These are phyloP conservation scores for Eucalyptus lansdowneana DNA, from an alignment of 345 rosid species.

Conservation along the genomic window DNA sequence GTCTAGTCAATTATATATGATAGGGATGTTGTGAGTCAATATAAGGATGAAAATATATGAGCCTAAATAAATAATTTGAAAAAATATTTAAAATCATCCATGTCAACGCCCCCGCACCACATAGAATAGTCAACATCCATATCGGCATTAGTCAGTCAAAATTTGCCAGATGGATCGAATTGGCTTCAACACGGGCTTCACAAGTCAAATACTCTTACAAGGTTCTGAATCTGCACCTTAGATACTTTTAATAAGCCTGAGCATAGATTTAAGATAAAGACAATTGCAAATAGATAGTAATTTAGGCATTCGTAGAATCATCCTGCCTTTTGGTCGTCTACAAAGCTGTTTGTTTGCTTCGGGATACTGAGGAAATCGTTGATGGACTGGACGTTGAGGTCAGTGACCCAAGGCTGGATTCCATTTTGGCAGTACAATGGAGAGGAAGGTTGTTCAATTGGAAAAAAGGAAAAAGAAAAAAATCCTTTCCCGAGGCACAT, in stretches of 20 bases:
- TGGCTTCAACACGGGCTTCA: neutral
- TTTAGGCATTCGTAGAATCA: neutral
- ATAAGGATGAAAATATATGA: no score
- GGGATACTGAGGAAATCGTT: neutral
- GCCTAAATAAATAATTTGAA: no score
- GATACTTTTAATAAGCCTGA: neutral
- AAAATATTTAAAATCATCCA: no score
- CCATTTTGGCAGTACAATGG: neutral
- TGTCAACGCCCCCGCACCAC: fast-evolving
- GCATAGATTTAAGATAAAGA: neutral
- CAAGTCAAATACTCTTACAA: neutral
- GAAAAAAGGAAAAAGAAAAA: neutral
- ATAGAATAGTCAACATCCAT: no score
- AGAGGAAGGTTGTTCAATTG: neutral
- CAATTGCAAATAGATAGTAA: neutral
- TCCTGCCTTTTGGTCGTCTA: neutral
- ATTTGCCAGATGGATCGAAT: no score
- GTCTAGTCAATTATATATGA: no score
- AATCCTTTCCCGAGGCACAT: neutral
- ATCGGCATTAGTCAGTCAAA: fast-evolving
- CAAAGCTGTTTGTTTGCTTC: neutral
- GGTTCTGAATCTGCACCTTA: neutral
- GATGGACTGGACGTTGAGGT: neutral
- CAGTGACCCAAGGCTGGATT: neutral
- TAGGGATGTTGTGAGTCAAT: no score